A percentile compares a stretch with the other conserved stretches of the same genome.
Conservation (phyloP, 2,329 filamentous ascomycete genomes). For the Exophiala dermatitidis region DNA sequence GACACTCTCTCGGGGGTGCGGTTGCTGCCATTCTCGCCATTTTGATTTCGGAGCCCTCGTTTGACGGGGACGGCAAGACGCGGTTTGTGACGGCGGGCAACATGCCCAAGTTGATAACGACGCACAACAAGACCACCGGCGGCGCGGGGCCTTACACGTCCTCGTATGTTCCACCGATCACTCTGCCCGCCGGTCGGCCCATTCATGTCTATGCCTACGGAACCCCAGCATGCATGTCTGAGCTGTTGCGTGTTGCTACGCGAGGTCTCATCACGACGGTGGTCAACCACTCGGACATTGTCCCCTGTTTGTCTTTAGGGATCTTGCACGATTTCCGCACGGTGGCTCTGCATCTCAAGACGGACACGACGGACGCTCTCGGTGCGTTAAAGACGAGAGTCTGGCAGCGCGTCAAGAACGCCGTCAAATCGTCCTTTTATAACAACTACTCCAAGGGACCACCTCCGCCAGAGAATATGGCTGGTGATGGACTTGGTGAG, state of each 20-base stretch:
- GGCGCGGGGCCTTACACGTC: constrained; percentile 27
- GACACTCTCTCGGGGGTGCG: constrained; percentile 62
- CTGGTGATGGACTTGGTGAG: constrained; percentile 50
- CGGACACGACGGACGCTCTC: constrained; percentile 60
- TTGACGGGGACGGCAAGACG: constrained; percentile 37
- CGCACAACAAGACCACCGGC: constrained; percentile 12
- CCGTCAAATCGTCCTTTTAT: constrained; percentile 28
- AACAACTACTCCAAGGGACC: constrained; percentile 29
- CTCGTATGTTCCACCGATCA: constrained; percentile 34
- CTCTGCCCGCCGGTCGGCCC: constrained; percentile 59
- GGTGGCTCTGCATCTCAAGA: constrained; percentile 64
- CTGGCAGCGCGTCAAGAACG: constrained; percentile 58
- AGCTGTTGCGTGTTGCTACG: constrained; percentile 61
- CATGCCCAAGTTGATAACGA: constrained; percentile 36
- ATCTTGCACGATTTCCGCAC: constrained; percentile 68
- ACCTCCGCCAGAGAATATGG: constrained; percentile 38
- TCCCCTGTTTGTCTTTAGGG: constrained; percentile 66
- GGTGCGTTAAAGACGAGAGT: constrained; percentile 59
- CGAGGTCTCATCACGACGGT: constrained; percentile 67
- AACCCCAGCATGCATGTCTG: constrained; percentile 64
- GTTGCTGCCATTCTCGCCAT: constrained; percentile 64
- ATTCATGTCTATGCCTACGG: constrained; percentile 77
- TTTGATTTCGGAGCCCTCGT: constrained; percentile 56
- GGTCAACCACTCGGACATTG: constrained; percentile 65
- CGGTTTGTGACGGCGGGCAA: constrained; percentile 56